Evolutionary conservation across 2,329 filamentous ascomycete species (phyloP).

Genomic region (Beauveria asiatica): DNA sequence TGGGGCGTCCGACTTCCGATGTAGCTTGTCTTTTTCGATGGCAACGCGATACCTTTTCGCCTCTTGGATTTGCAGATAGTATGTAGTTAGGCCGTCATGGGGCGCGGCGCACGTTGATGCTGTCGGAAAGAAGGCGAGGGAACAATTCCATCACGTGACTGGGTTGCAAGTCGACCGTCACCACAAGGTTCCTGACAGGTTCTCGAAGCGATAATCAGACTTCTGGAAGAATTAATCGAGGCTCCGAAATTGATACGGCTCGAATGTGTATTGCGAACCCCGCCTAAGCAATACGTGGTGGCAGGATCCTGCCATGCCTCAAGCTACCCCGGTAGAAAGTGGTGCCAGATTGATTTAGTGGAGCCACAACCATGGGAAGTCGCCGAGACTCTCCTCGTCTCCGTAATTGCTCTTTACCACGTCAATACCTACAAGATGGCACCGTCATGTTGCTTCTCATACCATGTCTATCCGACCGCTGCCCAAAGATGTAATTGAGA

Average conservation of each 20-base stretch:
- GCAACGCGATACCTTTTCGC: background rate
- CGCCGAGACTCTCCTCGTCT: background rate
- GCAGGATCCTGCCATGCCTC: constrained; percentile 5
- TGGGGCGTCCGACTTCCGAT: background rate
- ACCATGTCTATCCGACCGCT: constrained; percentile 60
- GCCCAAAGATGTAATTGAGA: constrained; percentile 61
- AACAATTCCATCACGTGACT: constrained; percentile 4
- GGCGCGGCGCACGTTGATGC: background rate
- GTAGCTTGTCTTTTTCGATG: background rate
- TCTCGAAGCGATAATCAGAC: background rate
- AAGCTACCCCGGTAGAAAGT: constrained; percentile 6
- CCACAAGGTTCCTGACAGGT: background rate
- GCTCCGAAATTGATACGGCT: background rate
- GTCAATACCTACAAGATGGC: background rate
- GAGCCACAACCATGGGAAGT: background rate
- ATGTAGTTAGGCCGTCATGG: background rate
- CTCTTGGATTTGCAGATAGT: background rate
- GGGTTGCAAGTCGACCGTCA: background rate
- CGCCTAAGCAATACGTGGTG: background rate
- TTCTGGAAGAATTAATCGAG: background rate
- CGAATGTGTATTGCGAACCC: background rate
- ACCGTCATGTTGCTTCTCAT: constrained; percentile 4
- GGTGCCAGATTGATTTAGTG: constrained; percentile 6
- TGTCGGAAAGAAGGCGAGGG: background rate
- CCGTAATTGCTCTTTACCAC: background rate